Percentiles rank a stretch among this genome's conserved stretches.
Conservation (phyloP, 2,329 filamentous ascomycete species). For the Venturia pyrina region DNA sequence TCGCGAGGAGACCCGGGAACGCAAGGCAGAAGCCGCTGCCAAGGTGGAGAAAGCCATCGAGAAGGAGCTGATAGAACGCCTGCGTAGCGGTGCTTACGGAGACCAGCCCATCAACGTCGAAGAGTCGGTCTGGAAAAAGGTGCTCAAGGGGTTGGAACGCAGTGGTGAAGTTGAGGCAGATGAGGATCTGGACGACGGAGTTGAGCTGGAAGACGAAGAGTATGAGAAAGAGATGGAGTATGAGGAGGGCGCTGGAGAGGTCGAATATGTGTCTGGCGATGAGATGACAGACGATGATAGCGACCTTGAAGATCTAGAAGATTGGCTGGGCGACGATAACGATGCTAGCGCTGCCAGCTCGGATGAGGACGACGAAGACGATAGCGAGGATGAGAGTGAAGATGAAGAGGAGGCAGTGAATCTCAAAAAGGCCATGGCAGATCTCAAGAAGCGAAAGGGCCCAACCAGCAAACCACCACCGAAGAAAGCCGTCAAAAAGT, state of each 20-base stretch:
- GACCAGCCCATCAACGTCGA: conserved; percentile 92
- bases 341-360: conserved; percentile 33
- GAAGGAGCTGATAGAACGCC: conserved; percentile 80
- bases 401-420: conserved; percentile 44
- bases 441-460: conserved; percentile 46
- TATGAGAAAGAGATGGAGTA: conserved; percentile 52
- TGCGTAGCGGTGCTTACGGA: conserved; percentile 88
- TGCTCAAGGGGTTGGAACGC: conserved; percentile 79
- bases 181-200: conserved; percentile 79
- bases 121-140: conserved; percentile 94
- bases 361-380: conserved; percentile 37
- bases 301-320: conserved; percentile 64
- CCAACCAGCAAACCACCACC: conserved; percentile 34
- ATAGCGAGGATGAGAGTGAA: conserved; percentile 48
- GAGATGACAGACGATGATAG: conserved; percentile 64
- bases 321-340: conserved; percentile 75
- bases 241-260: conserved; percentile 59
- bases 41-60: conserved; percentile 96
- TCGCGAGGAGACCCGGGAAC: conserved; percentile 37
- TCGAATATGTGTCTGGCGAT: conserved; percentile 82
- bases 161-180: conserved; percentile 75
- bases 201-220: conserved; percentile 67
- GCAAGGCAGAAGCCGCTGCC: conserved; percentile 48
- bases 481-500: conserved; percentile 48
- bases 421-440: conserved; percentile 46